Percentiles rank a stretch among this genome's conserved stretches.
Evolutionary conservation across 208 protist genomes (phyloP).

Genomic region (Naegleria lovaniensis): DNA sequence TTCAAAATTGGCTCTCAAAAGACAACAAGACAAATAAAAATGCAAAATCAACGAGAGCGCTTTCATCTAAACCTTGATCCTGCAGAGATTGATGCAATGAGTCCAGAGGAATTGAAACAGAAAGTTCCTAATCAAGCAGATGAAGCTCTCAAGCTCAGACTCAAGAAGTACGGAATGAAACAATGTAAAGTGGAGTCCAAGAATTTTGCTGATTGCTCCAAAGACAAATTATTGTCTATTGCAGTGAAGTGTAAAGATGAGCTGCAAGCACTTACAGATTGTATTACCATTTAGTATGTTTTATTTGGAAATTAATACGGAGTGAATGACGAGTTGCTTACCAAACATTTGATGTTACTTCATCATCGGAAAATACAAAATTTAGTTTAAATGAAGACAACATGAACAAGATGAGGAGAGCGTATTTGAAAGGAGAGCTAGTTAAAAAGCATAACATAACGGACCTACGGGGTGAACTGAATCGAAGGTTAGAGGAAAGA

Average conservation of each 20-base stretch:
- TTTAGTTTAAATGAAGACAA: conserved; percentile 7
- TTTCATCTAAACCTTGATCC: background rate
- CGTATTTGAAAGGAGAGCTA: background rate
- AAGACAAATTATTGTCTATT: conserved; percentile 15
- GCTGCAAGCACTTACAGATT: background rate
- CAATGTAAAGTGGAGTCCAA: background rate
- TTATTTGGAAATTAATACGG: background rate
- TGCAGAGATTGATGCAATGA: background rate
- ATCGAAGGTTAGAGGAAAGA: background rate
- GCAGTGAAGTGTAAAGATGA: background rate
- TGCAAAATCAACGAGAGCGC: background rate
- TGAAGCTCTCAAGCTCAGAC: background rate
- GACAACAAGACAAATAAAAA: too few relatives aligned
- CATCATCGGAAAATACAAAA: background rate
- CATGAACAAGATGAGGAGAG: background rate
- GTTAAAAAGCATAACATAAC: background rate
- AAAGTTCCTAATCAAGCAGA: conserved; percentile 20
- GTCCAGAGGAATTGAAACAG: background rate
- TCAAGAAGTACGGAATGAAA: background rate
- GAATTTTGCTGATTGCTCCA: conserved; percentile 13
- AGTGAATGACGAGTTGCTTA: background rate
- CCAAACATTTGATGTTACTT: background rate
- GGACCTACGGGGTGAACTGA: background rate
- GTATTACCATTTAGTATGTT: background rate
- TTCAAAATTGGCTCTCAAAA: too few relatives aligned